Base-by-base conservation (phyloP, 805 yeast species). In the Isabelozyma rhagii region DNA sequence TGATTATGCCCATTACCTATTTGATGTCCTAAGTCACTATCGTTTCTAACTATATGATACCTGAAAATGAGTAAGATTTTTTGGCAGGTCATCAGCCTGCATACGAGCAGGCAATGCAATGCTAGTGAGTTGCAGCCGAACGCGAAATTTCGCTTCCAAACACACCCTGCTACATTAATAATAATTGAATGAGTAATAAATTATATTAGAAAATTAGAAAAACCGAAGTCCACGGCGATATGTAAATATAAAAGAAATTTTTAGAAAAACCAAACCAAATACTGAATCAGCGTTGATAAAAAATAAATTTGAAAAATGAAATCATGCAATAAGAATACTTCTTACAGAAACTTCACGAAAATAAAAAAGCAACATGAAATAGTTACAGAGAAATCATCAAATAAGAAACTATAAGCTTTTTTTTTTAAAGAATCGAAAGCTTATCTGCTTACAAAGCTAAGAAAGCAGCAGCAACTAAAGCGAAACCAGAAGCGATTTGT, bases 1-100 rank as follows among this genome's bases (percentile, higher is more conserved):
- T 84, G 53, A 92, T 90, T 3, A 70, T 67, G 9, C 64, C 76
- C 77, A 72, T 71, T 8, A n/a, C 49, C n/a, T 31, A 13, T 31
- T 31, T 21, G 25, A 21, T 21, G 25, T 21, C 25, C 25, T 21
- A 21, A 21, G 6, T 21, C 25, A 21, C 25, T 21, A 21, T 21
- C 25, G 25, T 5, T 21, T 21, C 2, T 21, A 21, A 21, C 25
- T 21, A 21, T 21, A 21, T 21, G 6, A 21, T 6, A 21, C 6
- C 25, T 21, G 25, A 21, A 6, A 21, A 21, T 21, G 3, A 21
- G 25, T 21, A 21, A 21, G 25, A 21, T 21, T 21, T 21, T 21
- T 21, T 21, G 25, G 25, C 25, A 21, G 25, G 25, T 21, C 25
- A 21, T 21, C 25, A 5, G 25, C 25, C 25, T 21, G 25, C 25